Conservation (phyloP, 768 basidiomycete species). For the Boletus tylopilopsis region DNA sequence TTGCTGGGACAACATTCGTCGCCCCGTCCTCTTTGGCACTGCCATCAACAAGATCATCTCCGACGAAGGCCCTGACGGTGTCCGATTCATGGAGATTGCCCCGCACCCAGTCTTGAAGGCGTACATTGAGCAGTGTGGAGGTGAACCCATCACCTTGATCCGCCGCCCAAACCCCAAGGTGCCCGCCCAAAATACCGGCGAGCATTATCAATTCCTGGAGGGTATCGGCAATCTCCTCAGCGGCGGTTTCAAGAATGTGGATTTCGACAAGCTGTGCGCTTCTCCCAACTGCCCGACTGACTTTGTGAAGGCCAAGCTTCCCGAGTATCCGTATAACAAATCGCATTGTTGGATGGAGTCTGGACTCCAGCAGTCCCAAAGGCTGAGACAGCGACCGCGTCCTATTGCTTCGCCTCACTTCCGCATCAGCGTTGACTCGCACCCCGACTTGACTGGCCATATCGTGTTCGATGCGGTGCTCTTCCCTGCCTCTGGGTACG, state of each 20-base stretch:
- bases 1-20: slow-evolving; percentile 36
- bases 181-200: slow-evolving; percentile 31
- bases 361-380: slow-evolving; percentile 18
- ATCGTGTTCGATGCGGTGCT: slow-evolving; percentile 43
- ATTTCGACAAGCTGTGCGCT: slow-evolving; percentile 27
- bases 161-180: slow-evolving; percentile 32
- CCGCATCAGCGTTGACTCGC: slow-evolving; percentile 32
- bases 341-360: slow-evolving; percentile 27
- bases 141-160: slow-evolving; percentile 26
- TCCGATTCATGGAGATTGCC: slow-evolving; percentile 31
- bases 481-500: slow-evolving; percentile 44
- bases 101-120: slow-evolving; percentile 35
- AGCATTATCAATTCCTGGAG: slow-evolving; percentile 31
- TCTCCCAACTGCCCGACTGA: slow-evolving; percentile 16
- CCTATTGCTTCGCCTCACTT: slow-evolving; percentile 36
- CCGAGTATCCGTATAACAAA: slow-evolving; percentile 31
- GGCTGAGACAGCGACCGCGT: slow-evolving; percentile 27
- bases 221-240: slow-evolving; percentile 30
- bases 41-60: slow-evolving; percentile 30
- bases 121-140: slow-evolving; percentile 34
- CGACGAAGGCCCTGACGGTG: slow-evolving; percentile 27
- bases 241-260: slow-evolving; percentile 28
- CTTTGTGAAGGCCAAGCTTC: slow-evolving; percentile 26
- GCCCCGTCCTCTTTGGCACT: slow-evolving; percentile 33
- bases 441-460: slow-evolving; percentile 41